phyloP scores from a whole-genome alignment of 805 yeast species.

The Trichomonascus vanleenenianus region DNA sequence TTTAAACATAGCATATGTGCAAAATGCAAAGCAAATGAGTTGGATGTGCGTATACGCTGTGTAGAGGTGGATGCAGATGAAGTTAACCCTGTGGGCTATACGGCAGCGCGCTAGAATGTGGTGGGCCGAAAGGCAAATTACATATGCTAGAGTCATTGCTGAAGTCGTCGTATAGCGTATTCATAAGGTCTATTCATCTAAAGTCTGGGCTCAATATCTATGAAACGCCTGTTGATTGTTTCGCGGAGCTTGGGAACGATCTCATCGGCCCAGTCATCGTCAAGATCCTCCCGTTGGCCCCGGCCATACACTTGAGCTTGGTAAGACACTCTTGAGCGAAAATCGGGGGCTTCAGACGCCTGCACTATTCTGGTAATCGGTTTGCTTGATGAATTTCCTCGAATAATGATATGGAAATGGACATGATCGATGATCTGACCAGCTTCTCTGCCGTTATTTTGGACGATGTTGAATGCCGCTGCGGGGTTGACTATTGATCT shows the following conservation, averaged over 20 bases:
- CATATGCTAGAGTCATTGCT: too few species aligned
- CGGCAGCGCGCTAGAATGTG: too few species aligned
- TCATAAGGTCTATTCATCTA: constrained; percentile 15
- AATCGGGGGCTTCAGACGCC: neutral
- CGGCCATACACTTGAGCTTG: constrained; percentile 25
- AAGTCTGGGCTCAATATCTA: neutral
- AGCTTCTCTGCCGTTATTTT: constrained; percentile 69
- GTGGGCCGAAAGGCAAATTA: too few species aligned
- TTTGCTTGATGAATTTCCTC: constrained; percentile 26
- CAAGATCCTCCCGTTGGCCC: constrained; percentile 28
- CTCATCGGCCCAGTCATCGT: constrained; percentile 16
- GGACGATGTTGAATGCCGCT: constrained; percentile 28
- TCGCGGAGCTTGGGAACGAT: constrained; percentile 11
- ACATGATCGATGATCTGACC: constrained; percentile 92
- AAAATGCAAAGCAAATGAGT: too few species aligned
- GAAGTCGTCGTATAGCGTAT: too few species aligned
- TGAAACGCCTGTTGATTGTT: neutral
- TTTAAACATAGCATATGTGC: too few species aligned
- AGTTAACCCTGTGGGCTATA: too few species aligned
- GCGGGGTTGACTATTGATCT: constrained; percentile 9
- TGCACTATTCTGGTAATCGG: neutral
- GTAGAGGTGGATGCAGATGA: too few species aligned
- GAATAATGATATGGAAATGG: constrained; percentile 85
- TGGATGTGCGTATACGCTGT: too few species aligned
- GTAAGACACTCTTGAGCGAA: constrained; percentile 17